Evolutionary conservation across 352 stramenopile species (phyloP), one percentile per base, ranked within the genome.

Genomic region (Globisporangium viniferum): DNA sequence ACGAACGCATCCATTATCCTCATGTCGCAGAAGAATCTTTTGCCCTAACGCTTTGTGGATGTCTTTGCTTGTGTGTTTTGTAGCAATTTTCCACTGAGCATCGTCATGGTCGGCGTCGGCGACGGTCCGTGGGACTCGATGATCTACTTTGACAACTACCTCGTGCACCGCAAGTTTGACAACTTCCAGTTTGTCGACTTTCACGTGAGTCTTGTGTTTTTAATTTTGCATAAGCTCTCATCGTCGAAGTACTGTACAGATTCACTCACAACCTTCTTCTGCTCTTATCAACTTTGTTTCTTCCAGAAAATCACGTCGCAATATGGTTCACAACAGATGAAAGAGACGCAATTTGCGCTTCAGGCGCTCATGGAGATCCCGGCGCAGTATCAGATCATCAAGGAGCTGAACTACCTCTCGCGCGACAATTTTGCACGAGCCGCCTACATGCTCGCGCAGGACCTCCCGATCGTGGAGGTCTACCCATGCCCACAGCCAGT

Each of bases 111-210:
- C 3, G 84, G 86, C 29, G 88, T 95, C 27, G 88, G 86, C 15
- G 88, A 95, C 57, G 86, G 86, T 3, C 88, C 88, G 53, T 95
- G 84, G 86, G 84, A 93, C 56, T 85, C 78, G 22, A 90, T 94
- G 81, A 86, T 86, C 49, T 86, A 91, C 66, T 91, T 92, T 68
- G 84, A 93, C 71, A 78, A 92, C 67, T 89, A 93, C 69, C 78
- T 95, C 36, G 62, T 85, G 31, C 72, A 91, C 69, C 81, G 86
- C 62, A 80, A 87, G 39, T 95, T 95, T 68, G 89, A 96, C 75
- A 95, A 94, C 64, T 94, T 97, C 62, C 85, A 94, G 67, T 95
- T 95, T 63, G 84, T 97, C 55, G 82, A 95, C 41, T 97, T 92
- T 53, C 73, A 91, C 67, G 75, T 84, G 68, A 64, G 78, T 72